Evolutionary conservation across 2,329 filamentous ascomycete genomes (phyloP).

Genomic region (Ascochyta koolunga): DNA sequence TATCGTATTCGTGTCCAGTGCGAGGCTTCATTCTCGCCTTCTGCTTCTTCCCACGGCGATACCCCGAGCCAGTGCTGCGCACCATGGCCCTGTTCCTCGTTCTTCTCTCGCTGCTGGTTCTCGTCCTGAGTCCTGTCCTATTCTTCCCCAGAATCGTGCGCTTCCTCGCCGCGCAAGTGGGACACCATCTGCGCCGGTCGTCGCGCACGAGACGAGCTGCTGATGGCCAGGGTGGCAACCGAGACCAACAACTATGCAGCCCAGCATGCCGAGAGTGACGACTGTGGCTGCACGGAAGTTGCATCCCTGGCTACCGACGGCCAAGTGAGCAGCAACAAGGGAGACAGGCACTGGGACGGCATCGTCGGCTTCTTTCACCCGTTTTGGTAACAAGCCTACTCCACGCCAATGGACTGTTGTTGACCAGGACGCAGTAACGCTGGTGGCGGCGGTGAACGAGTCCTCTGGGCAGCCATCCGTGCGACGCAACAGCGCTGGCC

Average conservation of each 20-base stretch:
- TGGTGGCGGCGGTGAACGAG: conserved; percentile 91
- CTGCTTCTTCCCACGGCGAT: conserved; percentile 12
- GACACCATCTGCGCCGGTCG: conserved; percentile 38
- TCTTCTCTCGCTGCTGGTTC: conserved; percentile 36
- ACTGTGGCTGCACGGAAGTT: conserved; percentile 66
- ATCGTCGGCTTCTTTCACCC: conserved; percentile 97
- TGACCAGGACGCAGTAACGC: conserved; percentile 72
- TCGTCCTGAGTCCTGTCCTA: conserved; percentile 26
- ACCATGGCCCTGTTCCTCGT: conserved; percentile 36
- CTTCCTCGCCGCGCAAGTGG: conserved; percentile 35
- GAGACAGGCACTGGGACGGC: conserved; percentile 73
- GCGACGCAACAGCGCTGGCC: conserved; percentile 91
- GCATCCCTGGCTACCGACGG: conserved; percentile 3
- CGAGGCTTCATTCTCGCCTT: conserved; percentile 16
- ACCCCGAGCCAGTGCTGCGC: conserved; percentile 19
- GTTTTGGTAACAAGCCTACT: conserved; percentile 72
- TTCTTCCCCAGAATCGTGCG: conserved; percentile 38
- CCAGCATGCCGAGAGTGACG: conserved; percentile 46
- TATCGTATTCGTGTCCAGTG: conserved; percentile 21
- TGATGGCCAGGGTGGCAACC: conserved; percentile 39
- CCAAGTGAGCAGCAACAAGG: conserved; percentile 43
- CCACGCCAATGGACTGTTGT: neutral
- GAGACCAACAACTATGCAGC: conserved; percentile 37
- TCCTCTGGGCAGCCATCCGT: conserved; percentile 93
- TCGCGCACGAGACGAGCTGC: conserved; percentile 40